A percentile compares a stretch with the other conserved stretches of the same genome.
These are phyloP conservation scores for Taphrina communis DNA, from an alignment of 1,139 yeast species.

Conservation along the genomic window DNA sequence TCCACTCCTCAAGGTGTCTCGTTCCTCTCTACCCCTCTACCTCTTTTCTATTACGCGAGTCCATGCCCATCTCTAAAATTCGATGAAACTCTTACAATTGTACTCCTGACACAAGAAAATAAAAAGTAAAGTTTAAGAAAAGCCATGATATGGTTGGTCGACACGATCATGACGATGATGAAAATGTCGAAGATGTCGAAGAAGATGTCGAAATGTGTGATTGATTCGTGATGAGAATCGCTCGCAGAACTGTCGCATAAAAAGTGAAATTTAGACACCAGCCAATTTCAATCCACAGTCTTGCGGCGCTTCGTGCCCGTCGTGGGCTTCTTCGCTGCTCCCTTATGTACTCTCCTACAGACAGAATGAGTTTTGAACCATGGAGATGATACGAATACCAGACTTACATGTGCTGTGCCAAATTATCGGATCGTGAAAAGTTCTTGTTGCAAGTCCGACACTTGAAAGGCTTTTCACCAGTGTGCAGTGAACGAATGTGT, in stretches of 20 bases:
- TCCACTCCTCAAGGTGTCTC: background rate
- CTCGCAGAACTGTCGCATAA: too few relatives aligned
- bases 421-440: constrained; percentile 75
- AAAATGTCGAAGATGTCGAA: background rate
- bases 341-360: constrained; percentile 23
- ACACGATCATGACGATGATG: background rate
- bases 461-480: constrained; percentile 74
- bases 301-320: constrained; percentile 4
- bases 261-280: too few relatives aligned
- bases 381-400: too few relatives aligned
- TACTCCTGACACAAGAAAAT: constrained; percentile 4
- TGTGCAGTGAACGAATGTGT: constrained; percentile 70
- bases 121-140: background rate
- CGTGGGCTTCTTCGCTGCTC: constrained; percentile 7
- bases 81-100: background rate
- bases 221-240: too few relatives aligned
- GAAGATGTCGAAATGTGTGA: too few relatives aligned
- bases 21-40: background rate
- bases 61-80: background rate
- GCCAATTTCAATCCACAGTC: background rate
- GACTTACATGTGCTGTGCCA: constrained; percentile 63
- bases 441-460: constrained; percentile 74
- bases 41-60: background rate
- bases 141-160: background rate
- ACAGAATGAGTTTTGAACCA: too few relatives aligned